Base-by-base conservation (phyloP, 306 rosid species). In the Dryas drummondii region DNA sequence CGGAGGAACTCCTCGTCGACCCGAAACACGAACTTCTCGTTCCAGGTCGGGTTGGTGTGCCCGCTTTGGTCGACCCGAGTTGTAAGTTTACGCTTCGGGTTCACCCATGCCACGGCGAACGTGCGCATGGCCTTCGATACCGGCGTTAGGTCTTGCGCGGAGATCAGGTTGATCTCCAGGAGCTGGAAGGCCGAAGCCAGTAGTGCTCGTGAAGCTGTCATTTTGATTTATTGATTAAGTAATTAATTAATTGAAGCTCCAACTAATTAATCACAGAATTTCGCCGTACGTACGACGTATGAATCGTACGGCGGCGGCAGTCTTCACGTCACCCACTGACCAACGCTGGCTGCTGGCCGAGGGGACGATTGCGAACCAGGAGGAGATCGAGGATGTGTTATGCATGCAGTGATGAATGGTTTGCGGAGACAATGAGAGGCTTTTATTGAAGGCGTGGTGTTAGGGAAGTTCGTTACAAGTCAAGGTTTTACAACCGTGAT, bases 1-100 rank as follows among this genome's bases (percentile, higher is more conserved):
- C 37, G 57, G 69, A 91, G 88, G 60, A 90, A 85, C 1, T 82
- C 74, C 0, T 87, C 78, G 4, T 85, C 88, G 1, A 94, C 87
- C 2, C 83, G 86, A 77, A 91, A 94, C 11, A 92, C 90, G 58
- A 94, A 88, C 52, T 88, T 91, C 70, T 94, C 93, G 76, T 91
- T 88, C 98, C 97, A 94, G 0, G 83, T 84, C 0, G 98, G 97
- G 68, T 72, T 80, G 16, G 82, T 87, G 56, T 85, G 76, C 12
- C 97, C 97, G 1, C 58, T 74, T 11, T 73, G 67, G 55, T 90
- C 96, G 4, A 86, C 78, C 2, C 85, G 82, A 2, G 96, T 88
- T 3, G 78, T 50, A 5, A 91, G 45, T 74, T 86, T 94, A 3
- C 92, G 86, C 7, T 87, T 72, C 0, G 93, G 90, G 37, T 85